Evolutionary conservation across 257 asterid genomes (phyloP), one percentile per base, ranked within the genome.

Genomic region (Petrea volubilis): DNA sequence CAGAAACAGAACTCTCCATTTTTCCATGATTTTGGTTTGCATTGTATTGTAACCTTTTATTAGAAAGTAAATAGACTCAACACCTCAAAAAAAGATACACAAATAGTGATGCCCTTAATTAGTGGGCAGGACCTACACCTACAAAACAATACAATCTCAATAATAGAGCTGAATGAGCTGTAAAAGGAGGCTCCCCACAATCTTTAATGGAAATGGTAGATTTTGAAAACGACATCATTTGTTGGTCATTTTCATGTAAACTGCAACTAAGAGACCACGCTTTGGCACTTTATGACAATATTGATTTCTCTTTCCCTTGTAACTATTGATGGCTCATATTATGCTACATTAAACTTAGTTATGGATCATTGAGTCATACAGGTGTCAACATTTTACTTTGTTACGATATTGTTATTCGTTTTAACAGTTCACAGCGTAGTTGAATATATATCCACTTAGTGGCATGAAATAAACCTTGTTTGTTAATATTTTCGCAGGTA

Each of bases 91-190:
- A n/a, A 58, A 13, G 56, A 52, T 7, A 7, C 34, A 13, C 34
- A 27, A 62, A 46, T 59, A 43, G 28, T 61, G 6, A 57, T 49
- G 64, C 43, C 52, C 43, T 51, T 20, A 60, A 58, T 72, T 68
- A 69, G 79, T 73, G 82, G 81, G 75, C 46, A 21, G 46, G 56
- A 56, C 43, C 73, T 68, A 68, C 49, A 23, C 4, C n/a, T n/a
- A 55, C 20, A 67, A 81, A 52, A 38, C 12, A n/a, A 38, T 31
- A 31, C 76, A 40, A 71, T 49, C 68, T 72, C 51, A 62, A 60
- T 61, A 73, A 72, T 40, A 63, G 43, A 62, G 59, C 68, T 53
- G 34, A 57, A 27, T 73, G 77, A 75, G 81, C 81, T 81, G 86
- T 72, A 72, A 75, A 67, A 72, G 65, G 36, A 64, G 1, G 46